These are phyloP conservation scores for Torrubiellomyces zombiae DNA, from an alignment of 2,329 filamentous ascomycete genomes.

Conservation along the genomic window DNA sequence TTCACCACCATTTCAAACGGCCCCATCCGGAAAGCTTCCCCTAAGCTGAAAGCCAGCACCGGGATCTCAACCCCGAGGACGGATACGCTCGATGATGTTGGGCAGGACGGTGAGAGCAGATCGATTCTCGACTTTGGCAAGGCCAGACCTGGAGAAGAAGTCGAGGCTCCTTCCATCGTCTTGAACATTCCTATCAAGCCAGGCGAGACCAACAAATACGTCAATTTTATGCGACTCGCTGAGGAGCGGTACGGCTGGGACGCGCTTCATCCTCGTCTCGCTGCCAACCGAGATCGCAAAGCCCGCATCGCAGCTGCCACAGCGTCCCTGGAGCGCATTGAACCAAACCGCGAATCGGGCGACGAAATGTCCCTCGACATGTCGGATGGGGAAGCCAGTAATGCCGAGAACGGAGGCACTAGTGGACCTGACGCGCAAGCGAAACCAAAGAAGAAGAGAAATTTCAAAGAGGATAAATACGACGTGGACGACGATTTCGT, in stretches of 20 bases:
- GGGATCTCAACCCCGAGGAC: conserved; percentile 30
- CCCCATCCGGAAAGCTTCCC: conserved; percentile 27
- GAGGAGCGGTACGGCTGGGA: conserved; percentile 92
- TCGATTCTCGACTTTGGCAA: conserved; percentile 47
- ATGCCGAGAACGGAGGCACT: conserved; percentile 61
- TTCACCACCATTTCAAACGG: conserved; percentile 24
- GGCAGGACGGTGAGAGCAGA: conserved; percentile 25
- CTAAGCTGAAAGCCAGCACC: conserved; percentile 27
- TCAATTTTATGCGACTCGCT: conserved; percentile 89
- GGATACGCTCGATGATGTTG: conserved; percentile 29
- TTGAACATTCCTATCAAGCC: conserved; percentile 60
- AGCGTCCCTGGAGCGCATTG: conserved; percentile 65
- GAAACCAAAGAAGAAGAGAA: conserved; percentile 63
- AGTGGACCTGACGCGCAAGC: conserved; percentile 45
- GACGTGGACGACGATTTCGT: conserved; percentile 73
- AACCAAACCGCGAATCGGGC: conserved; percentile 49
- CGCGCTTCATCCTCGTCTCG: conserved; percentile 77
- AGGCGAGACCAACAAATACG: conserved; percentile 71
- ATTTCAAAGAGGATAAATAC: conserved; percentile 68
- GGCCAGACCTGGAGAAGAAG: conserved; percentile 40
- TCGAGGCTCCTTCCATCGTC: conserved; percentile 58
- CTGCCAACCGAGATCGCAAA: conserved; percentile 74
- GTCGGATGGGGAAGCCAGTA: conserved; percentile 63
- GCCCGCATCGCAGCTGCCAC: conserved; percentile 76
- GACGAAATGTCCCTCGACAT: conserved; percentile 76